Percentiles rank a stretch among this genome's conserved stretches.
Conservation (phyloP, 768 basidiomycete species). For the Trametes cingulata region DNA sequence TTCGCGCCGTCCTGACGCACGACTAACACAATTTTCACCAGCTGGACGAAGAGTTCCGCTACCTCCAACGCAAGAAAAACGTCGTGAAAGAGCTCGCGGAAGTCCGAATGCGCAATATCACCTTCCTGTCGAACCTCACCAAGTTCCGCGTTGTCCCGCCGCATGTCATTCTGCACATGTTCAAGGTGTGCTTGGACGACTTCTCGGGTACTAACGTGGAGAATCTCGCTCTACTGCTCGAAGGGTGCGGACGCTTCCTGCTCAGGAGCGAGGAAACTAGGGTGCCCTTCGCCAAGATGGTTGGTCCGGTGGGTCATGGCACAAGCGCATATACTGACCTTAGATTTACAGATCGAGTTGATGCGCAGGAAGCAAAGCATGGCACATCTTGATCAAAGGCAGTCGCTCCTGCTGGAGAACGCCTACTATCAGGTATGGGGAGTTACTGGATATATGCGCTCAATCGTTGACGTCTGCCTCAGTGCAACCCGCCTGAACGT, state of each 20-base stretch:
- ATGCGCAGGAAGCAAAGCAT: slow-evolving; percentile 94
- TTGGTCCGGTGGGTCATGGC: slow-evolving; percentile 32
- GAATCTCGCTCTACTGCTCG: slow-evolving; percentile 86
- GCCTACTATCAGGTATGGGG: slow-evolving; percentile 92
- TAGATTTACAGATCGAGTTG: slow-evolving; percentile 68
- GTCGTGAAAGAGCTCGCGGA: slow-evolving; percentile 89
- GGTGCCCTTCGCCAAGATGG: slow-evolving; percentile 88
- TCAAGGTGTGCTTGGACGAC: slow-evolving; percentile 97
- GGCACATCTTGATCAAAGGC: slow-evolving; percentile 91
- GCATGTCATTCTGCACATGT: slow-evolving; percentile 91
- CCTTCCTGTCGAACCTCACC: slow-evolving; percentile 88
- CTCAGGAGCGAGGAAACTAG: slow-evolving; percentile 85
- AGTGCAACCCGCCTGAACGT: slow-evolving; percentile 98
- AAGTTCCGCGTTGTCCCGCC: slow-evolving; percentile 91
- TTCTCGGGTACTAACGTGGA: slow-evolving; percentile 92
- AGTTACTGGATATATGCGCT: slow-evolving; percentile 6
- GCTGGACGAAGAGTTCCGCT: slow-evolving; percentile 97
- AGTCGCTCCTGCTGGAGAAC: slow-evolving; percentile 89
- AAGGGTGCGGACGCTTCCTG: slow-evolving; percentile 92
- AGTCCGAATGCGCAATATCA: slow-evolving; percentile 82
- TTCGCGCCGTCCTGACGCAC: too few relatives aligned
- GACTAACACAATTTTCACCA: slow-evolving; percentile 32
- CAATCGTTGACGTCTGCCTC: background rate
- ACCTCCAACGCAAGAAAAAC: slow-evolving; percentile 91
- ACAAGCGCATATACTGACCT: background rate